Evolutionary conservation across 116 monocot species (phyloP).

Genomic region (Dioscorea cayenensis): DNA sequence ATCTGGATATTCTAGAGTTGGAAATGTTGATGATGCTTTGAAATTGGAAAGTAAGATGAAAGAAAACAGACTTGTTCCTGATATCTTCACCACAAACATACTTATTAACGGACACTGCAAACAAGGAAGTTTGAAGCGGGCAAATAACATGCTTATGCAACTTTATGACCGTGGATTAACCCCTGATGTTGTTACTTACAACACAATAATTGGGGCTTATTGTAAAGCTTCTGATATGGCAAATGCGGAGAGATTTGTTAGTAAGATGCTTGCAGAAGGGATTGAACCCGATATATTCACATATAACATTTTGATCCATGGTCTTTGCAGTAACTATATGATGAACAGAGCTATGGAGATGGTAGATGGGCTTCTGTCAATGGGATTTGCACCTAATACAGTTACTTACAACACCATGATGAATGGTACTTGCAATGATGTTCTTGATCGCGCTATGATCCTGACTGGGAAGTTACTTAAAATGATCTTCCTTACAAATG

Average conservation of each 20-base stretch:
- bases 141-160: constrained; percentile 34
- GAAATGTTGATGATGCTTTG: constrained; percentile 58
- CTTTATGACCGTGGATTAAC: constrained; percentile 39
- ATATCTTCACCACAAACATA: constrained; percentile 80
- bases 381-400: constrained; percentile 55
- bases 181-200: constrained; percentile 77
- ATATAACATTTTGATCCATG: constrained; percentile 89
- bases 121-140: constrained; percentile 47
- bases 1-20: constrained; percentile 47
- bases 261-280: constrained; percentile 52
- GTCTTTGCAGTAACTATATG: constrained; percentile 46
- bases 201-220: constrained; percentile 66
- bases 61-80: constrained; percentile 59
- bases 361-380: constrained; percentile 52
- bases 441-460: constrained; percentile 64
- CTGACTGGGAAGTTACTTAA: constrained; percentile 72
- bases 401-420: constrained; percentile 87
- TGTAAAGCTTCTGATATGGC: constrained; percentile 38
- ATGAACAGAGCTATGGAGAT: constrained; percentile 53
- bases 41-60: constrained; percentile 59
- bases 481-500: constrained; percentile 70
- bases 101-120: constrained; percentile 70
- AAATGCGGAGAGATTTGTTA: constrained; percentile 34
- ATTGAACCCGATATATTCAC: constrained; percentile 79
- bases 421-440: constrained; percentile 77